A percentile compares a stretch with the other conserved stretches of the same genome.
These are phyloP conservation scores for Boletellus emodensis DNA, from an alignment of 768 basidiomycete species.

Conservation along the genomic window DNA sequence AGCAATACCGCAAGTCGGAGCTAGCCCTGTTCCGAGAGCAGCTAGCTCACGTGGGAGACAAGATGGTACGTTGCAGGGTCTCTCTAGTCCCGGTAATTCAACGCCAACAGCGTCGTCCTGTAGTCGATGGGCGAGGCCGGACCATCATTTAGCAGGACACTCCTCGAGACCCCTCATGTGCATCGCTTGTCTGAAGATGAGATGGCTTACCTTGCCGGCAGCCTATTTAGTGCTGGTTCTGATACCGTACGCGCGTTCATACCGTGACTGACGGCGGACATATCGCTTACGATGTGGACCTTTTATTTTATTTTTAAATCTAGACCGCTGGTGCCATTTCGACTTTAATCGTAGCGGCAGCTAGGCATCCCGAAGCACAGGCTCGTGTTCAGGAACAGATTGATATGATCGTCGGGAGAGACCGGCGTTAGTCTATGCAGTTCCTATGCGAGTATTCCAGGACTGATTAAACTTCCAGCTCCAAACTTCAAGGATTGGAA, in stretches of 20 bases:
- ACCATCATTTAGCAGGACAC: conserved; percentile 45
- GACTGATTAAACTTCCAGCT: conserved; percentile 15
- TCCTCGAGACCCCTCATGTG: conserved; percentile 46
- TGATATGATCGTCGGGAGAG: conserved; percentile 44
- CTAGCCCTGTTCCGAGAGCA: conserved; percentile 47
- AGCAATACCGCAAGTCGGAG: conserved; percentile 43
- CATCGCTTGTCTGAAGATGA: conserved; percentile 49
- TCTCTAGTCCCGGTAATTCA: neutral
- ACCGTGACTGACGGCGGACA: neutral
- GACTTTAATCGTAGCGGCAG: conserved; percentile 47
- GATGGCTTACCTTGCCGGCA: conserved; percentile 53
- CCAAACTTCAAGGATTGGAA: conserved; percentile 33
- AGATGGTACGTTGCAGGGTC: neutral
- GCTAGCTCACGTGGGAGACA: neutral
- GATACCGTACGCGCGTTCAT: conserved; percentile 41
- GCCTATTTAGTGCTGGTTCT: conserved; percentile 57
- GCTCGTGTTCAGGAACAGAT: conserved; percentile 46
- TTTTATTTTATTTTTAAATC: neutral
- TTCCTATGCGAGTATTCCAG: neutral
- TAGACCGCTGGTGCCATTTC: conserved; percentile 49
- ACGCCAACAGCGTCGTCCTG: neutral
- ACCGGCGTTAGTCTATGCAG: conserved; percentile 6
- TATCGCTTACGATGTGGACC: neutral
- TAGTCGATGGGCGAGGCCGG: conserved; percentile 10
- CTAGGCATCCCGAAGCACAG: conserved; percentile 47